Percentiles rank a stretch among this genome's conserved stretches.
Evolutionary conservation across 1,139 yeast species (phyloP).

Genomic region (Protomyces inouyei): DNA sequence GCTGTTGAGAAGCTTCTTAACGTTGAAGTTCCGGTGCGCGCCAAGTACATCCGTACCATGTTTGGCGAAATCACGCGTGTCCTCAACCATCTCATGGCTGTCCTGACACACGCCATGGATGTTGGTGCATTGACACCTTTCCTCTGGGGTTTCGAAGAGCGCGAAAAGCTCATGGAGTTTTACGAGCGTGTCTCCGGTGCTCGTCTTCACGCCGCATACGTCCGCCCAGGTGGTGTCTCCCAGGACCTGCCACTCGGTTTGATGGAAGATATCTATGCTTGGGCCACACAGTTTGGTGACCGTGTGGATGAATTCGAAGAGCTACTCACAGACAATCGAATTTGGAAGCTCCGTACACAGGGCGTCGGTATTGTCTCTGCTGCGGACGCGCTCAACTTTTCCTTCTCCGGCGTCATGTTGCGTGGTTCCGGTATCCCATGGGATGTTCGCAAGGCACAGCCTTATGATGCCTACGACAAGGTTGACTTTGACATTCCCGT

Average conservation of each 20-base stretch:
- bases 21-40: constrained; percentile 79
- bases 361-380: constrained; percentile 79
- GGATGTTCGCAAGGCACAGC: constrained; percentile 81
- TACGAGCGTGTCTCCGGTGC: constrained; percentile 91
- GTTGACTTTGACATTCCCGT: constrained; percentile 86
- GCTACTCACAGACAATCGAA: constrained; percentile 82
- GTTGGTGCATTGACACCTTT: constrained; percentile 92
- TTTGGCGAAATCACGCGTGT: constrained; percentile 85
- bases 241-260: constrained; percentile 84
- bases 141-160: constrained; percentile 91
- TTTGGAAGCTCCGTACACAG: constrained; percentile 84
- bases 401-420: constrained; percentile 81
- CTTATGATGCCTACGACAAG: constrained; percentile 82
- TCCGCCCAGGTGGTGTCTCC: constrained; percentile 88
- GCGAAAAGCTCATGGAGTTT: constrained; percentile 90
- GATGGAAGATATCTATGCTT: constrained; percentile 86
- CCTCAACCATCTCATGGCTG: constrained; percentile 82
- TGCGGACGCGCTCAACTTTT: constrained; percentile 79
- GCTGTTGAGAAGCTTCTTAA: constrained; percentile 83
- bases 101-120: constrained; percentile 86
- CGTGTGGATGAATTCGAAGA: constrained; percentile 88
- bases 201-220: constrained; percentile 80
- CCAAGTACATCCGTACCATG: constrained; percentile 75
- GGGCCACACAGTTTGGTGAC: constrained; percentile 96
- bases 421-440: constrained; percentile 87